phyloP scores from a whole-genome alignment of 176 grass and related monocot species.

The Avena atlantica region DNA sequence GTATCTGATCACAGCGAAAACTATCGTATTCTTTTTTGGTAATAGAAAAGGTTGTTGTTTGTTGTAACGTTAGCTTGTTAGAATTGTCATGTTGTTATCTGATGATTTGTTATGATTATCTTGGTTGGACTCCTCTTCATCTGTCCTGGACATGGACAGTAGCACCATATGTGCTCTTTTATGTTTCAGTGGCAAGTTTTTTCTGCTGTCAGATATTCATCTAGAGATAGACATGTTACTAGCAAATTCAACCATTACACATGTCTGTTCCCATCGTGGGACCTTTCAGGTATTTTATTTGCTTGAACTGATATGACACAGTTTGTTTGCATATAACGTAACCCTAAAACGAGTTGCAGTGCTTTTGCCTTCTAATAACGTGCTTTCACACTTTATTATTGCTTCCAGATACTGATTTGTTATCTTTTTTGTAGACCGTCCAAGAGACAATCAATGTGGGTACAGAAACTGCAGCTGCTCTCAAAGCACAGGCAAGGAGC shows the following conservation, averaged over 20 bases:
- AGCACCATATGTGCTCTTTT: neutral
- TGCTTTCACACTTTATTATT: neutral
- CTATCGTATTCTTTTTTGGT: neutral
- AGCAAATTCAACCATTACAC: neutral
- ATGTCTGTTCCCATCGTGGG: neutral
- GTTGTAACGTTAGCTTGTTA: neutral
- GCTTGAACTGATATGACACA: conserved; percentile 8
- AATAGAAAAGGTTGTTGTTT: neutral
- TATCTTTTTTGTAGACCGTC: conserved; percentile 70
- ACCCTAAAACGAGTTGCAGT: conserved; percentile 5
- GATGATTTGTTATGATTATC: neutral
- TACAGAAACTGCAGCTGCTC: conserved; percentile 86
- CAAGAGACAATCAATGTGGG: conserved; percentile 93
- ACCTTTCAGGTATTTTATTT: neutral
- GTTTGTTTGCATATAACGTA: neutral
- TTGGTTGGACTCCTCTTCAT: neutral
- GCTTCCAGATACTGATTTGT: conserved; percentile 42
- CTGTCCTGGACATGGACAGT: neutral
- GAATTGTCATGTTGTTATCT: neutral
- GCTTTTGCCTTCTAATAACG: neutral
- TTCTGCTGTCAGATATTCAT: neutral
- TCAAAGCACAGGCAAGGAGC: conserved; percentile 77
- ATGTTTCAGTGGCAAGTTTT: neutral
- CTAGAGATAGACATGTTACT: neutral
- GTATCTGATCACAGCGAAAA: neutral